These are phyloP conservation scores for Nicotiana obtusifolia DNA, from an alignment of 257 asterid species.

Conservation along the genomic window DNA sequence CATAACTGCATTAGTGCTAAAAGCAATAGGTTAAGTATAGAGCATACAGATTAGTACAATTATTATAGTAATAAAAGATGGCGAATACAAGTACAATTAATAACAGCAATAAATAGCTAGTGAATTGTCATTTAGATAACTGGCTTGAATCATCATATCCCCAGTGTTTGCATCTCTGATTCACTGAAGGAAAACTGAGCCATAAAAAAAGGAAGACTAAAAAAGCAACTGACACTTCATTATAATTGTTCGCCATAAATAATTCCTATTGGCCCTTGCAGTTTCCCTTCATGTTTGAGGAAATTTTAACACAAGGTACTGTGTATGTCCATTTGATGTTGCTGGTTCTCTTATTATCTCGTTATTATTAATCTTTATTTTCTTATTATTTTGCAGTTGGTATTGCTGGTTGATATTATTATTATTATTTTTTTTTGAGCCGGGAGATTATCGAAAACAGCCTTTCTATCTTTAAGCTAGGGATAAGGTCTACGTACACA, in stretches of 20 bases:
- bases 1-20: background rate
- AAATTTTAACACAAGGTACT: background rate
- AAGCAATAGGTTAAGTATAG: background rate
- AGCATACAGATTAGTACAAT: background rate
- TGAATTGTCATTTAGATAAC: background rate
- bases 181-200: constrained; percentile 16
- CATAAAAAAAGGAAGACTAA: background rate
- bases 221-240: constrained; percentile 24
- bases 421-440: too few species aligned
- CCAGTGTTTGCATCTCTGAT: constrained; percentile 18
- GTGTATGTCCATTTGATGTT: too few species aligned
- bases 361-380: too few species aligned
- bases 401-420: too few species aligned
- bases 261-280: background rate
- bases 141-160: constrained; percentile 1
- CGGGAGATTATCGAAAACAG: too few species aligned
- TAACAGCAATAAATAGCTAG: background rate
- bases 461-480: too few species aligned
- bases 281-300: background rate
- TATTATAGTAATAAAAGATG: background rate
- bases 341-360: too few species aligned
- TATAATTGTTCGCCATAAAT: constrained; percentile 12
- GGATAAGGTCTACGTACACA: too few species aligned
- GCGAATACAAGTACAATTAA: background rate
- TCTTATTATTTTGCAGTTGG: too few species aligned